Conservation (phyloP, 441 rosid genomes). For the Gossypium davidsonii region DNA sequence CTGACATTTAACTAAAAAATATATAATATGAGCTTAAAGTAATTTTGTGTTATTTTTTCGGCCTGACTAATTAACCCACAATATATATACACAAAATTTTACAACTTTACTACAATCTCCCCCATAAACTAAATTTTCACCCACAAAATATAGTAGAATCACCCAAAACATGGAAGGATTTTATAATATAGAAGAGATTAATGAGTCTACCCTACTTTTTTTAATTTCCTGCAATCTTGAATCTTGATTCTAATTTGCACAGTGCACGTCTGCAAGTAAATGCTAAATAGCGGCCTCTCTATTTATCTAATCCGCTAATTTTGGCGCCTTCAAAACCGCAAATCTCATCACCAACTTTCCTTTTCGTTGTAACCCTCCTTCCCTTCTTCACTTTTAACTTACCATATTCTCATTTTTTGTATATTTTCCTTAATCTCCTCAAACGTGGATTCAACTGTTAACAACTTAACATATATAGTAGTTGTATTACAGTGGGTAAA, state of each 20-base stretch:
- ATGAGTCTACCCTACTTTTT: not conserved
- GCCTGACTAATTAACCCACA: too few species aligned
- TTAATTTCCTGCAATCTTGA: not conserved
- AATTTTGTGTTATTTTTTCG: too few species aligned
- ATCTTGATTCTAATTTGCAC: not conserved
- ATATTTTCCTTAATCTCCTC: slow-evolving; percentile 20
- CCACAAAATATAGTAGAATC: too few species aligned
- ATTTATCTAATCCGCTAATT: slow-evolving; percentile 46
- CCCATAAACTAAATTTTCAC: too few species aligned
- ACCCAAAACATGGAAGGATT: too few species aligned
- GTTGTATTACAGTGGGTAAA: not conserved
- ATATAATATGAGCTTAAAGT: too few species aligned
- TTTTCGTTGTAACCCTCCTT: slow-evolving; percentile 6
- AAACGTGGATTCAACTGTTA: not conserved
- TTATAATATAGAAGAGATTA: too few species aligned
- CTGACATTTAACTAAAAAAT: too few species aligned
- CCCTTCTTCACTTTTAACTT: slow-evolving; percentile 5
- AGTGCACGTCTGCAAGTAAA: slow-evolving; percentile 15
- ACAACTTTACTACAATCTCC: too few species aligned
- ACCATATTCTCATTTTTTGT: not conserved
- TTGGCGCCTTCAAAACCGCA: slow-evolving; percentile 88
- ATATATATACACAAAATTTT: too few species aligned
- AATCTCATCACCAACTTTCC: slow-evolving; percentile 18
- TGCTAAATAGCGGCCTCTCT: slow-evolving; percentile 45
- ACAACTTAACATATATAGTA: not conserved